Evolutionary conservation across 1,284 basidiomycete genomes (phyloP), one percentile per base, ranked within the genome.

Genomic region (Agroathelia rolfsii): DNA sequence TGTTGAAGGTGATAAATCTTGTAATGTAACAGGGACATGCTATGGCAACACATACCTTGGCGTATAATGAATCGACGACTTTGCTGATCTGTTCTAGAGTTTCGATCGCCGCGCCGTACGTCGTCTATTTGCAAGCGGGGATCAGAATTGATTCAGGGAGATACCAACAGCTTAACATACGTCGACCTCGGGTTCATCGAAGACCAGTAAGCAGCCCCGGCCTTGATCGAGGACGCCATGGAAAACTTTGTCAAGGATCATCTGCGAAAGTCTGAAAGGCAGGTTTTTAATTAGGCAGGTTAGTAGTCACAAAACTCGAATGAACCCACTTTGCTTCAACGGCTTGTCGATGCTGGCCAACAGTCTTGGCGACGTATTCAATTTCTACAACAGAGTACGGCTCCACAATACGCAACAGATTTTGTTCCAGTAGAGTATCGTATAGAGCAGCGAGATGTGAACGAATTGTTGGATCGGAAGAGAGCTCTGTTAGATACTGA

Each of bases 171-270:
- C n/a, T n/a, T n/a, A 12, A 64, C 82, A 42, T 47, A 88, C 87
- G 55, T 95, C 89, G 6, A 76, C 74, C 46, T 84, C 78, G 0
- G 76, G 73, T 51, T 88, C 67, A 38, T 96, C 89, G 47, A 84
- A 96, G 12, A 97, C 79, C 31, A 96, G 66, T 30, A 97, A 59
- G 49, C 92, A 95, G 0, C 93, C 93, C 1, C 86, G 75, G 12
- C 89, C 92, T 56, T 97, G 94, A 53, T 97, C 94, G 13, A 98
- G 64, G 3, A 97, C 92, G 5, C 94, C 94, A 43, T 89, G 75
- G 49, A 98, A 77, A 1, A 93, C 77, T 49, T 94, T 93, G 58
- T 98, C 94, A 25, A 98, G 63, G 42, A 98, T 97, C 94, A 98
- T 97, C 55, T 97, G 94, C 31, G 86, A 90, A 32, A 98, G 59